A percentile compares a stretch with the other conserved stretches of the same genome.
phyloP scores from a whole-genome alignment of 2,329 filamentous ascomycete species.

The Dothideomycetes sp. region DNA sequence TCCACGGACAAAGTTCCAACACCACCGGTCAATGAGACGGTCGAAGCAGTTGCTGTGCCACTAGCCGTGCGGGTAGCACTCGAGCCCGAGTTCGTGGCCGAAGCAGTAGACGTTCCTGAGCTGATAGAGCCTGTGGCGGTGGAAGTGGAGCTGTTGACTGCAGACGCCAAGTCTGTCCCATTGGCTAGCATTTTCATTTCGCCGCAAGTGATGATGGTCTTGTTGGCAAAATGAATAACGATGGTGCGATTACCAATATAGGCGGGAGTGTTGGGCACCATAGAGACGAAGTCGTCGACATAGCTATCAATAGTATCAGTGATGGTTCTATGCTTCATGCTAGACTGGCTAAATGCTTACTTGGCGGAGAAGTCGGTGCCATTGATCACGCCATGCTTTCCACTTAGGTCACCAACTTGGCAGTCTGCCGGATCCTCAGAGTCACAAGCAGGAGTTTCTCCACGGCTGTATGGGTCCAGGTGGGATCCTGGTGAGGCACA shows the following conservation, averaged over 20 bases:
- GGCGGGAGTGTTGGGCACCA: slow-evolving; percentile 25
- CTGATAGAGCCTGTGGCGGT: neutral
- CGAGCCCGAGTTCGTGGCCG: too few relatives aligned
- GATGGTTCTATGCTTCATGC: neutral
- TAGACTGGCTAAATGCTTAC: slow-evolving; percentile 13
- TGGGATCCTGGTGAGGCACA: slow-evolving; percentile 58
- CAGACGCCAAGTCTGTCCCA: slow-evolving; percentile 3
- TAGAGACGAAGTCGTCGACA: slow-evolving; percentile 39
- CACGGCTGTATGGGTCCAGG: slow-evolving; percentile 58
- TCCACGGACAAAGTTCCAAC: too few relatives aligned
- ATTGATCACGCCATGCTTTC: slow-evolving; percentile 57
- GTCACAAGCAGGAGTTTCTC: slow-evolving; percentile 53
- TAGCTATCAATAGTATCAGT: slow-evolving; percentile 23
- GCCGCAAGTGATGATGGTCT: slow-evolving; percentile 44
- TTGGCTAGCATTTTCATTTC: slow-evolving; percentile 32
- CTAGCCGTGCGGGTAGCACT: too few relatives aligned
- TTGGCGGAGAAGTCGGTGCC: slow-evolving; percentile 10
- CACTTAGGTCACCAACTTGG: slow-evolving; percentile 65
- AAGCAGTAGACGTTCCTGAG: neutral
- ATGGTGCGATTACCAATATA: slow-evolving; percentile 45
- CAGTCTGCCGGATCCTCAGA: slow-evolving; percentile 47
- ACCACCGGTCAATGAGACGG: too few relatives aligned
- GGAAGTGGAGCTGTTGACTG: too few relatives aligned
- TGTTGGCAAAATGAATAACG: slow-evolving; percentile 43
- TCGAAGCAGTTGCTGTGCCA: neutral